Base-by-base conservation (phyloP, 2,329 filamentous ascomycete genomes). In the Ascochyta rabiei region DNA sequence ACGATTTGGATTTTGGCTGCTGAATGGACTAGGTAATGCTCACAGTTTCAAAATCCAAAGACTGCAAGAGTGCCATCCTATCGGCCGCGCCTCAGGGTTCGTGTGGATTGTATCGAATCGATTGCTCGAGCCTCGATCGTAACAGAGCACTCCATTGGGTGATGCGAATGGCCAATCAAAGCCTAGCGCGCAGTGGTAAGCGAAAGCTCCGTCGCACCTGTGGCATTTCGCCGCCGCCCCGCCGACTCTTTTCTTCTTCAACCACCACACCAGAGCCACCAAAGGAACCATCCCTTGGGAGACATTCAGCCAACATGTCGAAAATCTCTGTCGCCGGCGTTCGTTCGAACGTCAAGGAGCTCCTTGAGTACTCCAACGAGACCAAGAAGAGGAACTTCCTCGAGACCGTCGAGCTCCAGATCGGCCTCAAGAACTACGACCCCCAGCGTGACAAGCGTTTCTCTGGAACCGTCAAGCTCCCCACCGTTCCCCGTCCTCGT, bases 371-470 rank as follows among this genome's bases (percentile, higher is more conserved):
- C 89, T 96, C 90, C 78, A 85, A 85, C 75, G 87, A 96, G 81
- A 91, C 90, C 81, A 96, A 96, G 89, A 96, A 96, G 90, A 86
- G 92, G 74, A 96, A 96, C 87, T 97, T 96, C 85, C 86, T 96
- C 79, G 91, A 95, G 85, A 93, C 90, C 47, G 91, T 96, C 79
- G 89, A 92, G 81, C 89, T 81, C 65, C 79, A 81, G 71, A 77
- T 78, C 67, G 76, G 76, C 63, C 68, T 78, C 63, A 78, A 78
- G 74, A 78, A 78, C 75, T 78, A 77, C 70, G 76, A 99, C 80
- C 93, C 95, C 77, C 86, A 98, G 89, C 93, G 95, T 91, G 95
- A 99, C 86, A 99, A 99, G 93, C 93, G 93, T 96, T 99, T 99
- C 93, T 96, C 91, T 56, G 95, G 95, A 82, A 98, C 95, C 81